Percentiles rank a stretch among this genome's conserved stretches.
phyloP scores from a whole-genome alignment of 2,329 filamentous ascomycete species.

The Stachybotrys chlorohalonatus region DNA sequence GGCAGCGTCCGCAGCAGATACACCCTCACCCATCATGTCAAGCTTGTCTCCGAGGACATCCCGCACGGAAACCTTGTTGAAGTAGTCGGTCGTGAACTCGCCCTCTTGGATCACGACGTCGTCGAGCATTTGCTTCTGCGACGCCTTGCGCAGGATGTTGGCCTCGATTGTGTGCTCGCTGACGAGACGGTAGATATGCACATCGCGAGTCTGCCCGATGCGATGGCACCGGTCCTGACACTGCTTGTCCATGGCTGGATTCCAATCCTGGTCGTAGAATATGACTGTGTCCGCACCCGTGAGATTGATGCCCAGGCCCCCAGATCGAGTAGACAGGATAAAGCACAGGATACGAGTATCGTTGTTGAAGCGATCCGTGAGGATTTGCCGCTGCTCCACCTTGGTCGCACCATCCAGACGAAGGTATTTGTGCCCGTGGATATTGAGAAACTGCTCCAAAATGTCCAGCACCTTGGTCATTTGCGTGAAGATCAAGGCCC shows the following conservation, averaged over 20 bases:
- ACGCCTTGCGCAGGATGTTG: slow-evolving; percentile 92
- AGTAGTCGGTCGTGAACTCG: slow-evolving; percentile 94
- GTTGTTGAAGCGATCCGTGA: slow-evolving; percentile 95
- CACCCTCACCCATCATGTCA: slow-evolving; percentile 37
- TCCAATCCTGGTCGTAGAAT: slow-evolving; percentile 99
- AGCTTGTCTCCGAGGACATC: slow-evolving; percentile 57
- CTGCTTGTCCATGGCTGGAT: slow-evolving; percentile 98
- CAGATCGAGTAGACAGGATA: slow-evolving; percentile 89
- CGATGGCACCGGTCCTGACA: slow-evolving; percentile 96
- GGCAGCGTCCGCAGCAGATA: slow-evolving; percentile 68
- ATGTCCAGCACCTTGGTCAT: slow-evolving; percentile 99
- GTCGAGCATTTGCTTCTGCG: slow-evolving; percentile 95
- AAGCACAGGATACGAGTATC: slow-evolving; percentile 89
- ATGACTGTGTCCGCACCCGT: slow-evolving; percentile 97
- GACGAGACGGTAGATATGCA: slow-evolving; percentile 93
- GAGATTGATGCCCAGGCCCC: slow-evolving; percentile 90
- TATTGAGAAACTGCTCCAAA: slow-evolving; percentile 93
- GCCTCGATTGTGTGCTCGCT: slow-evolving; percentile 95
- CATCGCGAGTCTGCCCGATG: slow-evolving; percentile 94
- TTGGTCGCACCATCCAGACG: slow-evolving; percentile 95
- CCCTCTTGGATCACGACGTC: slow-evolving; percentile 98
- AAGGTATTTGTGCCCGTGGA: slow-evolving; percentile 93
- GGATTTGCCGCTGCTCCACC: slow-evolving; percentile 87
- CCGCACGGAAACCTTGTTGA: slow-evolving; percentile 67
- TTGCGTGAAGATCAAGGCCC: slow-evolving; percentile 95